Conservation (phyloP, 192 early-diverging fungal genomes). For the Coemansia sp. region DNA sequence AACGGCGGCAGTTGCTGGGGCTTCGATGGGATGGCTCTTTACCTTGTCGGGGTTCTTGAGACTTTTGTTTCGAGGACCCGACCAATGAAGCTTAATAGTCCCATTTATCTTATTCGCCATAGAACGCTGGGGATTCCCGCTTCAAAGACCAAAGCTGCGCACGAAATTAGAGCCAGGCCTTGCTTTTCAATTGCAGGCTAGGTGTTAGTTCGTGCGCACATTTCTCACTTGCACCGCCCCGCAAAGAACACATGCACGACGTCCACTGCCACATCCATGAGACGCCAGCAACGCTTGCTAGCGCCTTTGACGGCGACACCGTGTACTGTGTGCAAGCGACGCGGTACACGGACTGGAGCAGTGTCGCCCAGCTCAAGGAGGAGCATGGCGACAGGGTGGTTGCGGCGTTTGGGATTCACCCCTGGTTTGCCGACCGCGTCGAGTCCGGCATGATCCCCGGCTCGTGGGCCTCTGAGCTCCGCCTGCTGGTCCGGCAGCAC, state of each 20-base stretch:
- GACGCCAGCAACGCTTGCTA: conserved; percentile 8
- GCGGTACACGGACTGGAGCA: conserved; percentile 35
- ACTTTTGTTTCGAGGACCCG: background rate
- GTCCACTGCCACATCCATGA: conserved; percentile 51
- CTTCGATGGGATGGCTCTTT: background rate
- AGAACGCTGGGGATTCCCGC: conserved; percentile 34
- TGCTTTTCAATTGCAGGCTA: conserved; percentile 9
- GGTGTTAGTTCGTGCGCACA: conserved; percentile 37
- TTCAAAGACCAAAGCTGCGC: conserved; percentile 20
- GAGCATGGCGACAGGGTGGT: conserved; percentile 7
- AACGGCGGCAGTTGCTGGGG: too few species aligned
- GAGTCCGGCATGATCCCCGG: conserved; percentile 22
- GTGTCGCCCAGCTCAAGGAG: conserved; percentile 19
- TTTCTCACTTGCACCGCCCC: background rate
- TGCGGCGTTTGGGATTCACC: conserved; percentile 47
- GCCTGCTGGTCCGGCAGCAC: conserved; percentile 10
- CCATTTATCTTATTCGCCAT: background rate
- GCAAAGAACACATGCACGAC: conserved; percentile 16
- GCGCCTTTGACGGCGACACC: background rate
- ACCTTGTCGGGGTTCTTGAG: background rate
- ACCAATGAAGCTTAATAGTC: conserved; percentile 11
- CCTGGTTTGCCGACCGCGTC: conserved; percentile 47
- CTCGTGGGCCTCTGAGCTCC: conserved; percentile 26
- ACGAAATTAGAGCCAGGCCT: conserved; percentile 25
- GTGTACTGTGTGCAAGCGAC: conserved; percentile 41